Evolutionary conservation across 2,329 filamentous ascomycete genomes (phyloP).

Genomic region (Zymoseptoria pseudotritici): DNA sequence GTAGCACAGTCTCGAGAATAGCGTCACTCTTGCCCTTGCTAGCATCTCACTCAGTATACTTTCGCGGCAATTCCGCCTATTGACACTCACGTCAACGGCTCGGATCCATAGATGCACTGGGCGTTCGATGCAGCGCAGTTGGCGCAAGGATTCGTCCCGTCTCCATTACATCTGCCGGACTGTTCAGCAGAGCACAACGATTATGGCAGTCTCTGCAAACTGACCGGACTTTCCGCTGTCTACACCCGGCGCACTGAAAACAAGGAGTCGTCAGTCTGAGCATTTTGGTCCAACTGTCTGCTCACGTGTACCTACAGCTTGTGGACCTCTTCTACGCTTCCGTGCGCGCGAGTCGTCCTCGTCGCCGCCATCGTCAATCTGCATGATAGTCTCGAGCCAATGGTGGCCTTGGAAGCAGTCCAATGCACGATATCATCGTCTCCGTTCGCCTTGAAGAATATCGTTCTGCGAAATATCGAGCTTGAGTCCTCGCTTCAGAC

Average conservation of each 20-base stretch:
- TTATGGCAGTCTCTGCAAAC: background rate
- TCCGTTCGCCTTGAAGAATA: background rate
- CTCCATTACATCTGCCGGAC: slow-evolving; percentile 1
- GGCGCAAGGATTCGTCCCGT: slow-evolving; percentile 8
- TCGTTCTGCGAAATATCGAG: background rate
- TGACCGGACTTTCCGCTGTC: slow-evolving; percentile 6
- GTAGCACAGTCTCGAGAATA: slow-evolving; percentile 7
- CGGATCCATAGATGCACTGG: slow-evolving; percentile 9
- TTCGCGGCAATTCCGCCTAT: background rate
- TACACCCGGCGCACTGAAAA: slow-evolving; percentile 3
- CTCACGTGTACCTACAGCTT: background rate
- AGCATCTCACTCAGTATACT: background rate
- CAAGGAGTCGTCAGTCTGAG: background rate
- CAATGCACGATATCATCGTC: background rate
- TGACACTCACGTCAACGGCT: slow-evolving; percentile 1
- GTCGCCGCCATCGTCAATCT: background rate
- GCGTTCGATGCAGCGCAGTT: slow-evolving; percentile 2
- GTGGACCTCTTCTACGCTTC: slow-evolving; percentile 9
- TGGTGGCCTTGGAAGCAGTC: background rate
- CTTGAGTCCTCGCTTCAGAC: background rate
- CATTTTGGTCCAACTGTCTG: background rate
- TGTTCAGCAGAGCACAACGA: background rate
- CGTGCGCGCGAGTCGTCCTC: slow-evolving; percentile 4
- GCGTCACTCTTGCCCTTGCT: slow-evolving; percentile 11
- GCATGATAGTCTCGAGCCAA: background rate